phyloP scores from a whole-genome alignment of 768 basidiomycete genomes.

The Termitomyces sp. region DNA sequence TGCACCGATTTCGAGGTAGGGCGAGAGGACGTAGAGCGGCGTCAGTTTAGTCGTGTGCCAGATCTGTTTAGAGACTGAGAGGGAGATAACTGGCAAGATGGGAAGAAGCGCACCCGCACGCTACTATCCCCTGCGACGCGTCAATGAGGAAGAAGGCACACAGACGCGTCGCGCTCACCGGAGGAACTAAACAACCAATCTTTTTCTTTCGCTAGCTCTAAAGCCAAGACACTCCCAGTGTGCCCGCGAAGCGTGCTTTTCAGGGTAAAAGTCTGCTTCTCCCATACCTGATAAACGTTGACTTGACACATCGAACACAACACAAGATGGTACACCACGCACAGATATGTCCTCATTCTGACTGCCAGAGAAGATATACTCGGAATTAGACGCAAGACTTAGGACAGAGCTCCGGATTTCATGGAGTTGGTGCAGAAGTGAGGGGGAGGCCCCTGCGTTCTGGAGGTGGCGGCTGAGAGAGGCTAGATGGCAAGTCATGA shows the following conservation, averaged over 20 bases:
- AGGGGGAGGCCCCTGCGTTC: constrained; percentile 35
- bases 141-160: background rate
- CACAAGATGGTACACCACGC: constrained; percentile 13
- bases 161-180: constrained; percentile 37
- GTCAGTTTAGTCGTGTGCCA: constrained; percentile 73
- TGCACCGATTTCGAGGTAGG: constrained; percentile 74
- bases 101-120: constrained; percentile 55
- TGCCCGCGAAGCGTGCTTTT: constrained; percentile 73
- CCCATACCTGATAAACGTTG: constrained; percentile 66
- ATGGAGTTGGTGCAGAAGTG: constrained; percentile 64
- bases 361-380: constrained; percentile 78
- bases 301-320: background rate
- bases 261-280: constrained; percentile 63
- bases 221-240: constrained; percentile 75
- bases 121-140: constrained; percentile 72
- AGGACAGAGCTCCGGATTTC: constrained; percentile 68
- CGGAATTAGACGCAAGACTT: constrained; percentile 66
- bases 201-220: constrained; percentile 71
- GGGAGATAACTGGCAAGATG: background rate
- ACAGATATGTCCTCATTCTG: constrained; percentile 77
- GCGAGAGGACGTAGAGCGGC: constrained; percentile 67
- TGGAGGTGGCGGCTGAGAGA: constrained; percentile 57
- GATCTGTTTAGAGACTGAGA: constrained; percentile 39
- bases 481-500: constrained; percentile 29
- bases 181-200: constrained; percentile 90